Evolutionary conservation across 441 rosid species (phyloP), one percentile per base, ranked within the genome.

Genomic region (Erodium moschatum): DNA sequence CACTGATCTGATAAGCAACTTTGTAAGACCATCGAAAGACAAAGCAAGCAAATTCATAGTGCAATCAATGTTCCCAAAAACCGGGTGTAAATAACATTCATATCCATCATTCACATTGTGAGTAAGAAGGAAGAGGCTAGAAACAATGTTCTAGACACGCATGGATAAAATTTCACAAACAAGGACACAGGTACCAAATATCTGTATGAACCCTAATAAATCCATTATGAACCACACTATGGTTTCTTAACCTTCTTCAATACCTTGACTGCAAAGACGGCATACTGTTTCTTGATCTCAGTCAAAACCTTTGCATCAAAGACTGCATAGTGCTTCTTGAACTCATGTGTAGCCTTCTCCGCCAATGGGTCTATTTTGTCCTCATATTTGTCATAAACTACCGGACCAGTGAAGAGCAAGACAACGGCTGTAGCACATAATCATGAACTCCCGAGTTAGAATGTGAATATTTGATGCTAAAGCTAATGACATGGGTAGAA

Each of bases 241-340:
- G 58, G 7, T 15, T 50, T 50, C 58, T 50, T 50, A 15, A 50
- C 58, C 58, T 50, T 50, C 6, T 50, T 4, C 58, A 50, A 50
- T 16, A 50, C 58, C 58, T 50, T 50, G 19, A 16, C 16, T 70
- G 91, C 96, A 4, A 93, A 76, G 24, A 81, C 86, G 0, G 81
- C 85, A 65, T 88, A 88, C 56, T 82, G 96, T 85, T 87, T 91
- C 84, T 87, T 93, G 70, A 93, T 75, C 82, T 88, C 89, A 11
- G 46, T 38, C 73, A 88, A 74, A 15, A 88, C 87, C 81, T 89
- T 93, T 19, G 79, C 90, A 71, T 93, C 96, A 6, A 93, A 77
- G 18, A 81, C 86, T 0, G 81, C 85, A 63, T 88, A 88, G 61
- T 82, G 96, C 86, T 87, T 91, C 84, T 87, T 93, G 69, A 93